Evolutionary conservation across 2,329 filamentous ascomycete species (phyloP).

Genomic region (Colletotrichum gloeosporioides): DNA sequence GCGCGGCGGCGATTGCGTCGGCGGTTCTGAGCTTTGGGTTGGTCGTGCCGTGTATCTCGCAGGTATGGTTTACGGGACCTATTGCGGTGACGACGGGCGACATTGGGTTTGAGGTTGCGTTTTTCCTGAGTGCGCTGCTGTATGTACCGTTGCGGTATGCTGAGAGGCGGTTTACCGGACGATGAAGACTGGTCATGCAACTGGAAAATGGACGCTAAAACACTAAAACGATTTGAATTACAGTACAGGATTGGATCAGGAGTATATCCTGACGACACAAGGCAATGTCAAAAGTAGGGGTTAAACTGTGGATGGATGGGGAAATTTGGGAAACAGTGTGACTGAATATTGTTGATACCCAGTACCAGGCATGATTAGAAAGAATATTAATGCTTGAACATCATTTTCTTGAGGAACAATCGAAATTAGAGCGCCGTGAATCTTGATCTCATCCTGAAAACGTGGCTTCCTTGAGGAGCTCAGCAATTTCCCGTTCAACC

Average conservation of each 20-base stretch:
- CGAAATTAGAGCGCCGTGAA: background rate
- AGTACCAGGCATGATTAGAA: background rate
- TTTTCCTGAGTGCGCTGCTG: constrained; percentile 52
- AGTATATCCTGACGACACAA: background rate
- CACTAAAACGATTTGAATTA: background rate
- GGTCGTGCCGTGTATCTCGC: constrained; percentile 64
- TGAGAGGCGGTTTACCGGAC: constrained; percentile 40
- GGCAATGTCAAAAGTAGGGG: fast-evolving
- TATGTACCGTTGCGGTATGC: constrained; percentile 53
- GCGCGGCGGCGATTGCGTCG: constrained; percentile 46
- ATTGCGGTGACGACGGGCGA: constrained; percentile 66
- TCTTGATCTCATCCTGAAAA: background rate
- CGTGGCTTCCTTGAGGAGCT: too few relatives aligned
- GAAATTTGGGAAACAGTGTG: background rate
- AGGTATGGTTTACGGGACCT: constrained; percentile 66
- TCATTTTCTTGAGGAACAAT: background rate
- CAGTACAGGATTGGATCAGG: background rate
- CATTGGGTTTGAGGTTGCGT: constrained; percentile 70
- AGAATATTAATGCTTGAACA: background rate
- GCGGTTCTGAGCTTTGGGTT: constrained; percentile 47
- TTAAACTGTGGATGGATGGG: background rate
- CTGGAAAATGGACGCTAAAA: background rate
- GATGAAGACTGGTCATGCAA: background rate
- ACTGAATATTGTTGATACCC: background rate
- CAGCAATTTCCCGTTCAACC: too few relatives aligned